Conservation (phyloP, 2,329 filamentous ascomycete genomes). For the Colletotrichum musae region DNA sequence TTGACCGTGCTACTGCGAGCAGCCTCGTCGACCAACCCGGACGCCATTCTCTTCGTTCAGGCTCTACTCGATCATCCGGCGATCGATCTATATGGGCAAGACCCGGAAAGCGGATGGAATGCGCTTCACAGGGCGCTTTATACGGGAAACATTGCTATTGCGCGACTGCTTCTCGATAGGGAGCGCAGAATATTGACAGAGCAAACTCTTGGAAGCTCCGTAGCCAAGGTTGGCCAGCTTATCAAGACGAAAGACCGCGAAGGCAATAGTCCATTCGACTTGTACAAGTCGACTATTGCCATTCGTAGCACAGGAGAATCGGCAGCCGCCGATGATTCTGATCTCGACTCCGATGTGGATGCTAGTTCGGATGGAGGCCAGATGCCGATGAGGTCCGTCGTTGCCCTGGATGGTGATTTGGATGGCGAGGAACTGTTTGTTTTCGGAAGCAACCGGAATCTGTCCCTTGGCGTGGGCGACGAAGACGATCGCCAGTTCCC, state of each 20-base stretch:
- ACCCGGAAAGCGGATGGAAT: constrained; percentile 96
- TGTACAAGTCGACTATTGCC: constrained; percentile 90
- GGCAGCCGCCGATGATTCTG: constrained; percentile 58
- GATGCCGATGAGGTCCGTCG: constrained; percentile 35
- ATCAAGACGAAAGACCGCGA: constrained; percentile 97
- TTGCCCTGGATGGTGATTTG: constrained; percentile 41
- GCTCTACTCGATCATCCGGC: constrained; percentile 86
- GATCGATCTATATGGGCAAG: constrained; percentile 88
- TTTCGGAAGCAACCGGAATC: constrained; percentile 96
- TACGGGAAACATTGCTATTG: constrained; percentile 88
- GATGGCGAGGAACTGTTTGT: constrained; percentile 89
- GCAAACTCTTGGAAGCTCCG: constrained; percentile 70
- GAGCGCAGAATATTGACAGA: constrained; percentile 77
- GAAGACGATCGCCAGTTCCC: constrained; percentile 95
- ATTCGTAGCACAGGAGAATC: constrained; percentile 73
- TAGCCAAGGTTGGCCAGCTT: constrained; percentile 77
- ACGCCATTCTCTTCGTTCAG: constrained; percentile 81
- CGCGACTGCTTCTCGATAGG: constrained; percentile 83
- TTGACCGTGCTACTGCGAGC: constrained; percentile 89
- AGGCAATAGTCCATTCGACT: constrained; percentile 93
- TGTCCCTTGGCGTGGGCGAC: constrained; percentile 94
- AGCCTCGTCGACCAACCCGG: constrained; percentile 80
- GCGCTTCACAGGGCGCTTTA: constrained; percentile 92
- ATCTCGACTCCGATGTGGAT: constrained; percentile 70
- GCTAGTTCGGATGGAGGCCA: constrained; percentile 52